Evolutionary conservation across 2,329 filamentous ascomycete genomes (phyloP).

Genomic region (Epichloe elymi): DNA sequence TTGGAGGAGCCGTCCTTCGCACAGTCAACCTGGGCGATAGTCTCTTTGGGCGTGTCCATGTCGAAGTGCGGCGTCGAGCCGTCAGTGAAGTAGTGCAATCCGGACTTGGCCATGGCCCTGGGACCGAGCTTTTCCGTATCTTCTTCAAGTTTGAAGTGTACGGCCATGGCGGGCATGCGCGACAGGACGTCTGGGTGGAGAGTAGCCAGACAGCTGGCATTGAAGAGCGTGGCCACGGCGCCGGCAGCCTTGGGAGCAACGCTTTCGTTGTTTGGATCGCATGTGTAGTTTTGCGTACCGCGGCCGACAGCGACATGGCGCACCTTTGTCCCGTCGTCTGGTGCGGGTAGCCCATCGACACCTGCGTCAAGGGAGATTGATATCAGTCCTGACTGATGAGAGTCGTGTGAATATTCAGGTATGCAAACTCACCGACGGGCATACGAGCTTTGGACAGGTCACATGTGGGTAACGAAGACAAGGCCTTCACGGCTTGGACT

Average conservation of each 20-base stretch:
- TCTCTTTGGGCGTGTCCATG: conserved; percentile 42
- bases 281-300: conserved; percentile 92
- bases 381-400: background rate
- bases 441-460: conserved; percentile 40
- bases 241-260: conserved; percentile 53
- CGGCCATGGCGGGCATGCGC: conserved; percentile 51
- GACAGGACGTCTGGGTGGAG: conserved; percentile 53
- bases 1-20: conserved; percentile 45
- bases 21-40: conserved; percentile 48
- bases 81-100: conserved; percentile 71
- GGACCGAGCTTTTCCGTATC: conserved; percentile 33
- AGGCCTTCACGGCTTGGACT: conserved; percentile 32
- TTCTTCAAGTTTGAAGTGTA: conserved; percentile 48
- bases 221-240: conserved; percentile 75
- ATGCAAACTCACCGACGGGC: conserved; percentile 27
- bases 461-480: conserved; percentile 32
- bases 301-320: conserved; percentile 75
- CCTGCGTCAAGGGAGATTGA: conserved; percentile 19
- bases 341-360: conserved; percentile 46
- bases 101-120: conserved; percentile 50
- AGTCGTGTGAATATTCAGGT: too few species aligned
- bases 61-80: conserved; percentile 66
- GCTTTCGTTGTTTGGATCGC: conserved; percentile 45
- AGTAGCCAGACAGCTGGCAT: conserved; percentile 67
- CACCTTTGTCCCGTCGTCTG: conserved; percentile 46